Base-by-base conservation (phyloP, 352 stramenopile genomes). In the Globisporangium rhizosaccharum region DNA sequence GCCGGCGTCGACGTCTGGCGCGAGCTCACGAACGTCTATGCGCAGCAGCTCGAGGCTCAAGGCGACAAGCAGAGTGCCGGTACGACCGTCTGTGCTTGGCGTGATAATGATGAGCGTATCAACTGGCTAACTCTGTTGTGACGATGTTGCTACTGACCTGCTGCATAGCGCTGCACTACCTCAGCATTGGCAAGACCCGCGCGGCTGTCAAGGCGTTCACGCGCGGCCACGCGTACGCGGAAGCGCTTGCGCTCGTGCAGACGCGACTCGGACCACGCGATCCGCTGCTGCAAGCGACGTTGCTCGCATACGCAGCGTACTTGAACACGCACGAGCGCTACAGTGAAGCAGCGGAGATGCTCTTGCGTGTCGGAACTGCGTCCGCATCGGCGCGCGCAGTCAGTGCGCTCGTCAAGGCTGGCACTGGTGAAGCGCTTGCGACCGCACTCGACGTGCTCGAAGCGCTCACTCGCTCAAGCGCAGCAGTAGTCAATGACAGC, bases 1-100 rank as follows among this genome's bases (percentile, higher is more conserved):
- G 82, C 74, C n/a, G 84, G 84, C 2, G 51, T 85, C 50, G 76
- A 88, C 28, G 70, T 90, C 18, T 93, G 83, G 83, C 68, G 75
- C 30, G 77, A 93, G 45, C 64, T 88, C 49, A 76, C 78, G 2
- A 71, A 72, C 28, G 52, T 90, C 25, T 93, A 88, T 20, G 81
- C 83, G 1, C 63, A 62, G 1, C 83, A 91, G 42, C 62, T 90
- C 1, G 70, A 79, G 15, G 53, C 57, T 0, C 47, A 66, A 10
- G 72, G 81, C 0, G 74, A 90, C 36, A 75, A 72, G 28, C 82
- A 76, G 36, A 49, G 57, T 28, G 81, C 79, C 51, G 75, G 75
- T 82, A 57, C 14, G 61, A 42, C 3, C 26, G 33, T 30, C 17
- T 41, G 30, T 25, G 23, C n/a, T 11, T 11, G 33, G 0, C 11